Evolutionary conservation across 306 rosid species (phyloP).

Genomic region (Cajanus cajan): DNA sequence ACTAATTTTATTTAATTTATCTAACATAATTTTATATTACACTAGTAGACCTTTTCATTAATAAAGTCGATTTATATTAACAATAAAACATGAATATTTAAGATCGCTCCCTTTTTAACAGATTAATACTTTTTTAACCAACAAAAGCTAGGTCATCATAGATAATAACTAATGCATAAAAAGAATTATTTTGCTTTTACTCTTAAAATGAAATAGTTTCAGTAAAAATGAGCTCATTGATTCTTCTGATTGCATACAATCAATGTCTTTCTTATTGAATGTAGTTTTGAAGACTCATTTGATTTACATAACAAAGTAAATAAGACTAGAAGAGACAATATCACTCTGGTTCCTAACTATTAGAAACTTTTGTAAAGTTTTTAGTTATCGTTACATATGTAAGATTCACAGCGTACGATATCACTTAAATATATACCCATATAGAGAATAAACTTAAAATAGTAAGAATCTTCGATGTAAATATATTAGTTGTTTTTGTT

Average conservation of each 20-base stretch:
- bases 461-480: neutral
- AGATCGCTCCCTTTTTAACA: no score
- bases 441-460: neutral
- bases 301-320: neutral
- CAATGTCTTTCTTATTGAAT: neutral
- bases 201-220: neutral
- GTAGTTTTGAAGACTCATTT: neutral
- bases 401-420: no score
- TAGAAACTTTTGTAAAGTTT: neutral
- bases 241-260: neutral
- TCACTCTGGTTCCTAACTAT: neutral
- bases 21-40: no score
- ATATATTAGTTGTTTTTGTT: neutral
- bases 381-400: no score
- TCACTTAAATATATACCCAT: no score
- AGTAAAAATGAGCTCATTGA: neutral
- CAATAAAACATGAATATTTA: no score
- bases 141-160: neutral
- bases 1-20: neutral
- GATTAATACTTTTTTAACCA: no score
- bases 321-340: no score
- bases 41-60: no score
- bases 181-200: neutral
- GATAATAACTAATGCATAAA: neutral
- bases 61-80: no score